Evolutionary conservation across 768 basidiomycete species (phyloP).

Genomic region (Mycena metata): DNA sequence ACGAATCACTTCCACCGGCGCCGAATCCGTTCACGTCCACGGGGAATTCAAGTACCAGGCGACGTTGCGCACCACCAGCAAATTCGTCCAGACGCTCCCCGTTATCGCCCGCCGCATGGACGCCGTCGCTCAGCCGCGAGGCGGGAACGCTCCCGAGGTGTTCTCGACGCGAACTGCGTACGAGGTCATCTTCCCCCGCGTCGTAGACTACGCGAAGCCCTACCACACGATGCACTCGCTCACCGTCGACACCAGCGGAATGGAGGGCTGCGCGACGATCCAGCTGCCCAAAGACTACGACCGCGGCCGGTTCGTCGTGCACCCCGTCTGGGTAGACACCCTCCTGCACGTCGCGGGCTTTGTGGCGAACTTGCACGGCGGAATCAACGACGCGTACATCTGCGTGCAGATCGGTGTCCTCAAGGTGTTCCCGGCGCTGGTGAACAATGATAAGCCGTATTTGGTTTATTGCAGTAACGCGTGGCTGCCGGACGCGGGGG

Average conservation of each 20-base stretch:
- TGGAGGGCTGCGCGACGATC: conserved; percentile 67
- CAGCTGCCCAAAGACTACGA: conserved; percentile 53
- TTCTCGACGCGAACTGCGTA: conserved; percentile 72
- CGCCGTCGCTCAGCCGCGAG: conserved; percentile 43
- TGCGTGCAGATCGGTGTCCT: conserved; percentile 69
- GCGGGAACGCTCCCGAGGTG: conserved; percentile 52
- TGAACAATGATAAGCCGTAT: conserved; percentile 59
- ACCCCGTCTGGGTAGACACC: conserved; percentile 75
- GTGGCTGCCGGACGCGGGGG: conserved; percentile 57
- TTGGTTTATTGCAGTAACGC: conserved; percentile 65
- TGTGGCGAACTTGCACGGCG: conserved; percentile 70
- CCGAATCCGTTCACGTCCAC: conserved; percentile 56
- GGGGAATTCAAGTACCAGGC: conserved; percentile 61
- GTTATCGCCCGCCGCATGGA: conserved; percentile 50
- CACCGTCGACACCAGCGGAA: conserved; percentile 59
- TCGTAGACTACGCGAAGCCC: conserved; percentile 71
- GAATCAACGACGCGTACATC: conserved; percentile 69
- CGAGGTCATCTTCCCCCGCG: conserved; percentile 75
- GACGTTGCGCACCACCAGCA: conserved; percentile 46
- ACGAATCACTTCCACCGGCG: conserved; percentile 44
- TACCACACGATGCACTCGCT: conserved; percentile 73
- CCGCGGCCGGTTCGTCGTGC: conserved; percentile 53
- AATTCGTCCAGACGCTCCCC: conserved; percentile 55
- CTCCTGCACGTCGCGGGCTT: conserved; percentile 80
- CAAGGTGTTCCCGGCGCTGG: conserved; percentile 57